Evolutionary conservation across 164 flowering plant genomes (phyloP).

Genomic region (Cinnamomum chago): DNA sequence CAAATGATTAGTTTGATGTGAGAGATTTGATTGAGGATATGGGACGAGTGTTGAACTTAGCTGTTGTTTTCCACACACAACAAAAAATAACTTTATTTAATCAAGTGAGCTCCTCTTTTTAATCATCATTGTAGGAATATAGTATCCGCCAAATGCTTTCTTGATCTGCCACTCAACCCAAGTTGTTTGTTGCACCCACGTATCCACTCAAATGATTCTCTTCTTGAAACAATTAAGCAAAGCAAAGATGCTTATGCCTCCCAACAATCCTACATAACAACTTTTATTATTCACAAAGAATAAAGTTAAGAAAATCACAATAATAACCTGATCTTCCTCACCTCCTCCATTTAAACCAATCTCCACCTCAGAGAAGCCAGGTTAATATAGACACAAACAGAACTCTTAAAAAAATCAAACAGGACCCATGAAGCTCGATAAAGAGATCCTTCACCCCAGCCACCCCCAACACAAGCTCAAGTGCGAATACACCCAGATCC

Average conservation of each 20-base stretch:
- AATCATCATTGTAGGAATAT: conserved; percentile 14
- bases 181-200: conserved; percentile 6
- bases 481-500: conserved; percentile 51
- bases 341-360: conserved; percentile 15
- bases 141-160: conserved; percentile 27
- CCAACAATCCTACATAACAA: conserved; percentile 5
- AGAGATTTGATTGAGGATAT: too few relatives aligned
- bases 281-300: conserved; percentile 11
- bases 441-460: conserved; percentile 41
- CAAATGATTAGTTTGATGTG: too few relatives aligned
- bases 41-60: too few relatives aligned
- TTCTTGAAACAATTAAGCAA: conserved; percentile 28
- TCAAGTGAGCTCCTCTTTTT: neutral
- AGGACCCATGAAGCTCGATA: conserved; percentile 39
- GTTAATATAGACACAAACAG: neutral
- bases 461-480: conserved; percentile 54
- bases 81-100: too few relatives aligned
- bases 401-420: neutral
- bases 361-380: neutral
- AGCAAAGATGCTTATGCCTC: conserved; percentile 23
- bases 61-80: too few relatives aligned
- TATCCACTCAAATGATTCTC: conserved; percentile 20
- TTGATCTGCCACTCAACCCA: conserved; percentile 16
- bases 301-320: neutral
- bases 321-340: neutral